Percentiles rank a stretch among this genome's conserved stretches.
Conservation (phyloP, 176 grass and related monocot genomes). For the Juncus inflexus region DNA sequence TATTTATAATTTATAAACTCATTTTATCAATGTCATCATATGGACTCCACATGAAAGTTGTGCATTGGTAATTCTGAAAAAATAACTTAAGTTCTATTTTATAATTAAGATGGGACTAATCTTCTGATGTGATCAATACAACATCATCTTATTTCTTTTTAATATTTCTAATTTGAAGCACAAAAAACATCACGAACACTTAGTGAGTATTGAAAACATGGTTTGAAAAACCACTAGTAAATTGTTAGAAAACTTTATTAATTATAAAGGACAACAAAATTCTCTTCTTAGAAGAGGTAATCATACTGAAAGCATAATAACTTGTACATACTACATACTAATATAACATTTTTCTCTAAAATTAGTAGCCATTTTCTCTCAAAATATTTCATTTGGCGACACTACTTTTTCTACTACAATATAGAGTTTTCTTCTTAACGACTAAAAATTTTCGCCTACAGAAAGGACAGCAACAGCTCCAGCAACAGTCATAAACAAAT, state of each 20-base stretch:
- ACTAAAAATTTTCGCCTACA: conserved; percentile 22
- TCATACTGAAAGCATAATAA: background rate
- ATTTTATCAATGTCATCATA: too few relatives aligned
- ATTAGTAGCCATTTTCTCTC: conserved; percentile 7
- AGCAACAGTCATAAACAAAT: conserved; percentile 70
- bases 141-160: too few relatives aligned
- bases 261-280: conserved; percentile 12
- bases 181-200: too few relatives aligned
- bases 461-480: conserved; percentile 60
- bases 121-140: too few relatives aligned
- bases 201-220: too few relatives aligned
- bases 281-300: conserved; percentile 30
- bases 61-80: too few relatives aligned
- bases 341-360: background rate
- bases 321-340: conserved; percentile 7
- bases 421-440: conserved; percentile 5
- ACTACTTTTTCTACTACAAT: conserved; percentile 19
- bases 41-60: too few relatives aligned
- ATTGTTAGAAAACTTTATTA: conserved; percentile 10
- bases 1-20: too few relatives aligned
- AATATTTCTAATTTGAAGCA: too few relatives aligned
- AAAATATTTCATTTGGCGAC: conserved; percentile 14
- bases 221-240: too few relatives aligned
- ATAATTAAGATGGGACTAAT: conserved; percentile 29
- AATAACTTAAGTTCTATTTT: background rate